Evolutionary conservation across 2,329 filamentous ascomycete genomes (phyloP), one percentile per base, ranked within the genome.

Genomic region (Didymella exigua): DNA sequence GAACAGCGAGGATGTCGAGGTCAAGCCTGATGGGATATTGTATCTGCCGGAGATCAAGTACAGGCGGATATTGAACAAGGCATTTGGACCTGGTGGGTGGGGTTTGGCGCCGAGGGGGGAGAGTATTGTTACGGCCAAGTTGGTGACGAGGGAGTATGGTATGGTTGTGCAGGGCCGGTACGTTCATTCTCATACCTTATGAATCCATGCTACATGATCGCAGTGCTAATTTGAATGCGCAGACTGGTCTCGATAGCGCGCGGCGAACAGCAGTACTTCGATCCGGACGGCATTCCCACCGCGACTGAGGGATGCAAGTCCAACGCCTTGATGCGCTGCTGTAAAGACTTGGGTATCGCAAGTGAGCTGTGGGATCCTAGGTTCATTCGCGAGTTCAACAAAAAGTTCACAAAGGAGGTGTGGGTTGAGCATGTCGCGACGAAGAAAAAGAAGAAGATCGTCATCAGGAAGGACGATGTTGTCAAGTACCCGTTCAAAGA

Each of bases 11-110:
- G 93, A 98, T 76, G 87, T 99, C 50, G 95, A 99, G 80, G 89
- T 99, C 72, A 99, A 99, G 80, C 93, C 95, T 27, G 95, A 99
- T 78, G 95, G 95, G 29, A 93, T 99, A 65, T 81, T 98, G 56
- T 99, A 98, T 75, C 81, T 99, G 54, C 95, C 95, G 11, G 95
- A 99, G 82, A 98, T 99, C 81, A 97, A 98, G 79, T 99, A 99
- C 78, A 82, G 95, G 38, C 82, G 93, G 60, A 93, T 96, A 61
- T 77, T 99, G 67, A 97, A 98, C 75, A 81, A 82, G 68, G 91
- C 92, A 0, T 99, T 99, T 77, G 93, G 95, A 0, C 95, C 95
- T 0, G 95, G 96, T 49, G 95, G 90, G 6, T 99, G 95, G 95
- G 95, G 95, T 0, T 79, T 99, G 49, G 93, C 93, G 51, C 95